phyloP scores from a whole-genome alignment of 345 rosid genomes.

The Viola odorata region DNA sequence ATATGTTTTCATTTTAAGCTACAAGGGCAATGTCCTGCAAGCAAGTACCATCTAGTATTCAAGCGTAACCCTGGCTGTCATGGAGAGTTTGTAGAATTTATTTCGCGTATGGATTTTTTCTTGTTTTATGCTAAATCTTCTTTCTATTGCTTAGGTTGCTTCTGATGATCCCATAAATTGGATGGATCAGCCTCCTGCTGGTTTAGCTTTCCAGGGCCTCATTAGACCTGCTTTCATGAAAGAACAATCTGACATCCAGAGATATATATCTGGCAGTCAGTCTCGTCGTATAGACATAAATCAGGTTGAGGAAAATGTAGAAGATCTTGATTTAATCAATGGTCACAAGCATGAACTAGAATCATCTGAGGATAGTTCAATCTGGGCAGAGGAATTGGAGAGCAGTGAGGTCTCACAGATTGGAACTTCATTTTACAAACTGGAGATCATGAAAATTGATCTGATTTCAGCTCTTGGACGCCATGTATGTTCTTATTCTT shows the following conservation, averaged over 20 bases:
- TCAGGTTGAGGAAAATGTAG: constrained; percentile 28
- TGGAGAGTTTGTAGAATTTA: background rate
- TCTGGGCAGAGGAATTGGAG: constrained; percentile 29
- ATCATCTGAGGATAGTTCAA: constrained; percentile 31
- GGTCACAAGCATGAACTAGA: constrained; percentile 31
- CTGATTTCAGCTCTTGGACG: constrained; percentile 71
- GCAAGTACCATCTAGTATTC: background rate
- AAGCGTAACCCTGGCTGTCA: background rate
- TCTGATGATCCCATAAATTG: constrained; percentile 75
- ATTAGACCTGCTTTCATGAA: constrained; percentile 68
- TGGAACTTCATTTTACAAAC: constrained; percentile 66
- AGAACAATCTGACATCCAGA: constrained; percentile 65
- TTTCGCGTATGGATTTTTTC: constrained; percentile 2
- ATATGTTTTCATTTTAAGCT: background rate
- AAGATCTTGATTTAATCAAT: constrained; percentile 34
- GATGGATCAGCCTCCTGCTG: constrained; percentile 90
- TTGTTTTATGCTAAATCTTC: background rate
- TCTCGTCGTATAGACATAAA: constrained; percentile 23
- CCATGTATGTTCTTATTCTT: constrained; percentile 44
- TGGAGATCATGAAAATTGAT: constrained; percentile 75
- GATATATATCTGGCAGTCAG: constrained; percentile 40
- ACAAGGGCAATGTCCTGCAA: background rate
- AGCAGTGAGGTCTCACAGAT: constrained; percentile 34
- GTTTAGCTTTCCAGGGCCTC: constrained; percentile 77
- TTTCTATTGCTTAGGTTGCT: constrained; percentile 45